phyloP scores from a whole-genome alignment of 2,329 filamentous ascomycete genomes.

The Fusarium austroafricanum region DNA sequence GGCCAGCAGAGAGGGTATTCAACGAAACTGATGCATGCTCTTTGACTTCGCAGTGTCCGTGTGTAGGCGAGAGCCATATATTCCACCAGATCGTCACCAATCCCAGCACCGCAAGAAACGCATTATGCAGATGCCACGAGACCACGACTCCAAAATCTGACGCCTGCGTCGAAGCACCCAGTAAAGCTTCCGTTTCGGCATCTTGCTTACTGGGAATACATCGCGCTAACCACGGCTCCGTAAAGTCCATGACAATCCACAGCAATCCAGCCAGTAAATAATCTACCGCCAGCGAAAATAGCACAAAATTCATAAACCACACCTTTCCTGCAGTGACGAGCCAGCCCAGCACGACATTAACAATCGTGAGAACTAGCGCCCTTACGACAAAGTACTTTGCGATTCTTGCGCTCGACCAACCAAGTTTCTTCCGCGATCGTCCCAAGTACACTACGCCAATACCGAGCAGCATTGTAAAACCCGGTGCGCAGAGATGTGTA shows the following conservation, averaged over 20 bases:
- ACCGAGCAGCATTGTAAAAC: conserved; percentile 60
- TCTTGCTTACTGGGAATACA: conserved; percentile 26
- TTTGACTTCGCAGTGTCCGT: conserved; percentile 51
- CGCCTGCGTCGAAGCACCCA: conserved; percentile 23
- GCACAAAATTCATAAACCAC: conserved; percentile 58
- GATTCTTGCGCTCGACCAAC: conserved; percentile 53
- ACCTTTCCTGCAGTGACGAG: conserved; percentile 49
- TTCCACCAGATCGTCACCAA: conserved; percentile 60
- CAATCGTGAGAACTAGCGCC: conserved; percentile 46
- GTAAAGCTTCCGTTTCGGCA: conserved; percentile 48
- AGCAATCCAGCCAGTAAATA: conserved; percentile 58
- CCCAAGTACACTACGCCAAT: conserved; percentile 60
- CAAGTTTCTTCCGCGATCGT: conserved; percentile 54
- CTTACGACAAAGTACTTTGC: conserved; percentile 51
- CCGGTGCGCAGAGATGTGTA: conserved; percentile 59
- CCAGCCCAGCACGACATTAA: conserved; percentile 50
- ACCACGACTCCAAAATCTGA: conserved; percentile 25
- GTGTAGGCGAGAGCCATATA: conserved; percentile 56
- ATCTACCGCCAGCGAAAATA: conserved; percentile 59
- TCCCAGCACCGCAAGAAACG: conserved; percentile 49
- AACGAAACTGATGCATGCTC: conserved; percentile 7
- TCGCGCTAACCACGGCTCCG: conserved; percentile 50
- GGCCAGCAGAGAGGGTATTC: not conserved
- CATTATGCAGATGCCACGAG: conserved; percentile 58
- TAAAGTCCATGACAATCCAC: conserved; percentile 53